A percentile compares a stretch with the other conserved stretches of the same genome.
Conservation (phyloP, 805 yeast genomes). For the Metschnikowia orientalis region DNA sequence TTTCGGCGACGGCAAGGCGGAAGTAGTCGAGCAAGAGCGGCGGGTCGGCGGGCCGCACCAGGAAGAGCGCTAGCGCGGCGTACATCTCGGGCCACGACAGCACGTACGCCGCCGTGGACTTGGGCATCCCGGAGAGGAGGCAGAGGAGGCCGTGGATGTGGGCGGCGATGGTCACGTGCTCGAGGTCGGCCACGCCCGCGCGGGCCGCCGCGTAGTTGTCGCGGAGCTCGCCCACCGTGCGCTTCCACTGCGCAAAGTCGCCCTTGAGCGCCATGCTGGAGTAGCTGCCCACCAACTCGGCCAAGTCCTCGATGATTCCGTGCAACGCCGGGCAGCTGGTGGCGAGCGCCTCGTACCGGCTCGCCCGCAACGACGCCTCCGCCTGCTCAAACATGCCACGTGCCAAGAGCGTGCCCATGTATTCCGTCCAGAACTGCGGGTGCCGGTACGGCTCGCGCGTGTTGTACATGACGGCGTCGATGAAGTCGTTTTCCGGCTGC, state of each 20-base stretch:
- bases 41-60: conserved; percentile 44
- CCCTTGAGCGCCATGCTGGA: conserved; percentile 36
- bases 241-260: conserved; percentile 48
- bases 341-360: conserved; percentile 40
- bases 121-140: conserved; percentile 45
- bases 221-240: conserved; percentile 45
- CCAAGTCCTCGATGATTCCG: conserved; percentile 39
- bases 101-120: conserved; percentile 49
- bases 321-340: conserved; percentile 28
- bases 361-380: conserved; percentile 40
- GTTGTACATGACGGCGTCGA: conserved; percentile 43
- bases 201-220: conserved; percentile 32
- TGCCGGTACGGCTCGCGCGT: conserved; percentile 45
- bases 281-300: conserved; percentile 37
- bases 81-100: conserved; percentile 67
- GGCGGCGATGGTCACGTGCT: conserved; percentile 25
- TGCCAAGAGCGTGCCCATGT: conserved; percentile 49
- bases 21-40: conserved; percentile 31
- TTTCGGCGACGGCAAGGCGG: conserved; percentile 29
- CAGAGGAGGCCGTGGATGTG: conserved; percentile 42
- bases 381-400: conserved; percentile 64
- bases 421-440: conserved; percentile 58
- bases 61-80: conserved; percentile 52
- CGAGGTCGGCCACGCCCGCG: conserved; percentile 21
- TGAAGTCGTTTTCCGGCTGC: conserved; percentile 52